Evolutionary conservation across 164 flowering plant species (phyloP).

Genomic region (Macadamia tetraphylla): DNA sequence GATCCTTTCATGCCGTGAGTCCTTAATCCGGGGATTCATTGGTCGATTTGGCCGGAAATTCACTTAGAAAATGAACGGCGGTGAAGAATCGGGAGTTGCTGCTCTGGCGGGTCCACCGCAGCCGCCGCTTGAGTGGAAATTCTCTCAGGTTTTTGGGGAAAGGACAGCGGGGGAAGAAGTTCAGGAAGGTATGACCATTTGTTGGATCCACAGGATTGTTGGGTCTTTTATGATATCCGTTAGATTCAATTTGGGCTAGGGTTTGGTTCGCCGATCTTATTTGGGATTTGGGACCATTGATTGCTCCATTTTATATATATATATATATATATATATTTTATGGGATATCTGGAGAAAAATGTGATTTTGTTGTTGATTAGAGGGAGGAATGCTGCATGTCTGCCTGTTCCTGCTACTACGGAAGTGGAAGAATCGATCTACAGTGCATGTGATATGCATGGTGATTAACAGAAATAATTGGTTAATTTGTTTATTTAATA

Average conservation of each 20-base stretch:
- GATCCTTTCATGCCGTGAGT: conserved; percentile 11
- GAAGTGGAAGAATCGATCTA: background rate
- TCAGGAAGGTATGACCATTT: conserved; percentile 58
- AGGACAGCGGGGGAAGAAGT: conserved; percentile 84
- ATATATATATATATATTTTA: background rate
- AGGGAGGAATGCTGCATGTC: background rate
- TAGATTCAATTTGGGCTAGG: background rate
- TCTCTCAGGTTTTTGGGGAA: conserved; percentile 88
- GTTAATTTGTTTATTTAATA: background rate
- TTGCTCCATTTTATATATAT: background rate
- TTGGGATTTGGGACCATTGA: conserved; percentile 10
- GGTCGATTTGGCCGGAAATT: conserved; percentile 16
- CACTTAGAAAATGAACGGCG: conserved; percentile 35
- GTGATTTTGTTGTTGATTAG: background rate
- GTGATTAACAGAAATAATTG: background rate
- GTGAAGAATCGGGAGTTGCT: conserved; percentile 28
- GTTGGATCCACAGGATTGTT: background rate
- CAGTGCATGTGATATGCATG: background rate
- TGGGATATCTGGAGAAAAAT: background rate
- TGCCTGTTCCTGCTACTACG: background rate
- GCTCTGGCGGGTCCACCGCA: conserved; percentile 28
- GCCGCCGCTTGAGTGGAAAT: conserved; percentile 75
- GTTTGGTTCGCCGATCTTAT: conserved; percentile 4
- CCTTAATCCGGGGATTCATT: conserved; percentile 2
- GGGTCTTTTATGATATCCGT: background rate